Base-by-base conservation (phyloP, 2,329 filamentous ascomycete species). In the Fusarium sp. region DNA sequence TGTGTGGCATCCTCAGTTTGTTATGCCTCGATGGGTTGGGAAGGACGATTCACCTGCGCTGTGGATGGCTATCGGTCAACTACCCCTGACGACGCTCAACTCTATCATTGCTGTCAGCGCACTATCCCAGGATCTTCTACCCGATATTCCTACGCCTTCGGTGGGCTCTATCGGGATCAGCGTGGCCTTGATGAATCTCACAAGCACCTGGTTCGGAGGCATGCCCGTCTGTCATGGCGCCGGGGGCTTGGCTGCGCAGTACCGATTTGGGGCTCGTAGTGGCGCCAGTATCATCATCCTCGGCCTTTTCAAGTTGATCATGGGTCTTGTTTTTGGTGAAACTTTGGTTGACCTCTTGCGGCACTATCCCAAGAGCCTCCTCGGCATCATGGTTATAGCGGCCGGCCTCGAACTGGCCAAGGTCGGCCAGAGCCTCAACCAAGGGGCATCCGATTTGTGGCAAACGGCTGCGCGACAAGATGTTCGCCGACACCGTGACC, bases 151-250 rank as follows among this genome's bases (percentile, higher is more conserved):
- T 0, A 71, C 89, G 0, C 93, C 93, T 0, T 88, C 88, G 0
- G 90, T 93, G 6, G 95, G 93, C 0, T 84, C 89, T 0, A 84
- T 98, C 29, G 95, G 94, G 1, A 78, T 94, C 64, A 97, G 93
- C 59, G 92, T 98, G 4, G 90, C 90, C 0, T 74, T 84, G 2
- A 96, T 97, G 88, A 98, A 98, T 77, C 82, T 97, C 4, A 78
- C 91, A 1, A 91, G 91, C 14, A 94, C 92, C 74, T 97, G 93
- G 92, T 96, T 97, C 74, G 94, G 94, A 51, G 91, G 91, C 5
- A 98, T 97, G 96, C 96, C 95, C 3, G 89, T 96, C 4, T 98
- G 96, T 76, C 96, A 98, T 77, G 95, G 95, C 5, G 93, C 93
- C 0, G 95, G 95, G 2, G 95, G 95, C 0, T 83, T 98, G 0